Conservation (phyloP, 805 yeast species). For the Metschnikowia orientalis region DNA sequence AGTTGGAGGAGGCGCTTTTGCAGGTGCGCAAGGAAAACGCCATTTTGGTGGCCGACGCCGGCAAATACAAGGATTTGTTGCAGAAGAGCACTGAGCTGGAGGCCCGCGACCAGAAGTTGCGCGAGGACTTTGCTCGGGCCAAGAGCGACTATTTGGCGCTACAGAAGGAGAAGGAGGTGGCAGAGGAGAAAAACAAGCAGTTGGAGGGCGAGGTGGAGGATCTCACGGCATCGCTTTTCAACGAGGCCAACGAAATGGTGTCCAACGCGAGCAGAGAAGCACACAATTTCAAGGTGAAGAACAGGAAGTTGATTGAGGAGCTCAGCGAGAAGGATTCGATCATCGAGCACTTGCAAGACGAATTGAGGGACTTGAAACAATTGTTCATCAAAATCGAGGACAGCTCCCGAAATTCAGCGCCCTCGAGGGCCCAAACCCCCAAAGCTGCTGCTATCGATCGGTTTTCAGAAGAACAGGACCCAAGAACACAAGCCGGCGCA, state of each 20-base stretch:
- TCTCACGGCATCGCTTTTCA: constrained; percentile 68
- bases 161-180: constrained; percentile 37
- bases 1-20: constrained; percentile 46
- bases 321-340: constrained; percentile 66
- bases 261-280: constrained; percentile 69
- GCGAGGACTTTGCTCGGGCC: constrained; percentile 31
- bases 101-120: constrained; percentile 24
- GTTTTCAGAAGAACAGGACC: background rate
- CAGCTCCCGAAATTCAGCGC: constrained; percentile 19
- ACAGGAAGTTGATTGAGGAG: constrained; percentile 48
- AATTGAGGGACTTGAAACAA: constrained; percentile 61
- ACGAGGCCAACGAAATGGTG: constrained; percentile 83
- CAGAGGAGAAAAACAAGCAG: constrained; percentile 56
- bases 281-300: constrained; percentile 54
- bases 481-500: background rate
- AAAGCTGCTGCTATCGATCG: background rate
- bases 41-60: constrained; percentile 1
- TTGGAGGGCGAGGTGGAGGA: constrained; percentile 77
- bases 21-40: constrained; percentile 34
- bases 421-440: constrained; percentile 15
- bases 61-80: background rate
- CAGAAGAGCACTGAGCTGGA: constrained; percentile 22
- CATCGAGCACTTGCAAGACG: constrained; percentile 60
- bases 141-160: constrained; percentile 19
- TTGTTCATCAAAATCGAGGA: constrained; percentile 54